Conservation (phyloP, 2,329 filamentous ascomycete species). For the Cadophora malorum region DNA sequence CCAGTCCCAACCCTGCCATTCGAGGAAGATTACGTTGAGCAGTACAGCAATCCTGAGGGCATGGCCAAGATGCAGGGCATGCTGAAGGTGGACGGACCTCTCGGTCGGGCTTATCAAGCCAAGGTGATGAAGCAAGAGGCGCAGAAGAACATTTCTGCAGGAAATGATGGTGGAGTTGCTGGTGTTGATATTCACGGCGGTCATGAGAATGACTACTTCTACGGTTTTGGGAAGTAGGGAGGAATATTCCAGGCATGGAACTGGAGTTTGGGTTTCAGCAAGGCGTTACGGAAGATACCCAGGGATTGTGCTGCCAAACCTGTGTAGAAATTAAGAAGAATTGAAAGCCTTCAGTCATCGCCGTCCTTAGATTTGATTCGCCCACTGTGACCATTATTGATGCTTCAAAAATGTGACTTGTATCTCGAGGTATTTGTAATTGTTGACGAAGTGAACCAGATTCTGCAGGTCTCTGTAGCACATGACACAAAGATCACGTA, state of each 20-base stretch:
- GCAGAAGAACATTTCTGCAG: not conserved
- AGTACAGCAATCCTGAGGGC: constrained; percentile 3
- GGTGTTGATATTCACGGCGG: not conserved
- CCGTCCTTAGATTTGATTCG: not conserved
- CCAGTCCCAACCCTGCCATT: not conserved
- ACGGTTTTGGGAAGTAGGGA: not conserved
- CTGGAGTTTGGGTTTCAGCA: not conserved
- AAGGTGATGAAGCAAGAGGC: not conserved
- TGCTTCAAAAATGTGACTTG: not conserved
- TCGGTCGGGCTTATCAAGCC: not conserved
- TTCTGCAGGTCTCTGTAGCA: constrained; percentile 4
- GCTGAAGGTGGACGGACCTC: constrained; percentile 1
- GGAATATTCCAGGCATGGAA: too few species aligned
- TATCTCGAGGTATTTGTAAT: not conserved
- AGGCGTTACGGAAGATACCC: constrained; percentile 9
- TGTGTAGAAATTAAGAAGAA: not conserved
- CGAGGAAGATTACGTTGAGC: constrained; percentile 1
- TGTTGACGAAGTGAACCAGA: not conserved
- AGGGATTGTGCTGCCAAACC: not conserved
- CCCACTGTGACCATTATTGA: not conserved
- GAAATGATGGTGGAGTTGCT: not conserved
- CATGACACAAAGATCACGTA: not conserved
- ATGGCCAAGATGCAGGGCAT: not conserved
- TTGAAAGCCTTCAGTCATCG: not conserved
- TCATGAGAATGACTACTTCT: not conserved